Evolutionary conservation across 345 rosid species (phyloP), one percentile per base, ranked within the genome.

Genomic region (Hibiscus tridactylites): DNA sequence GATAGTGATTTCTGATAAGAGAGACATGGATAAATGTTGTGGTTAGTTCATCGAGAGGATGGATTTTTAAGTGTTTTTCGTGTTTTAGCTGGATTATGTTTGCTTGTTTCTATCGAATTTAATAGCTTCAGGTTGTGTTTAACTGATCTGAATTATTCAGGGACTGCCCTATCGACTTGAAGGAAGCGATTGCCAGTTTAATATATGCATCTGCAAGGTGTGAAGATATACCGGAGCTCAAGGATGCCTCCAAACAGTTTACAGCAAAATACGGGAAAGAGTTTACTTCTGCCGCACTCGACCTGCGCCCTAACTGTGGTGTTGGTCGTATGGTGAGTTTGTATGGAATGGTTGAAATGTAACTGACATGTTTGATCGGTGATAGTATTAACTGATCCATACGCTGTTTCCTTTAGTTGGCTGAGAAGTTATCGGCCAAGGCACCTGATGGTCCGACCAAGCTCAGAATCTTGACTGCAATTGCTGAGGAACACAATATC

Each of bases 231-330:
- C 81, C 86, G 0, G 99, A 95, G 71, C 85, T 95, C 50, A 73
- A 81, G 71, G 96, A 95, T 78, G 79, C 80, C 31, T 85, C 83
- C 61, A 92, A 90, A 82, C 90, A 85, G 26, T 84, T 95, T 72
- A 70, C 86, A 0, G 85, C 93, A 29, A 95, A 95, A 82, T 95
- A 90, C 82, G 99, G 99, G 42, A 95, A 92, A 77, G 98, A 90
- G 52, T 95, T 90, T 73, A 84, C 82, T 47, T 67, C 90, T 64
- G 89, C 91, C 28, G 93, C 99, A n/a, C 78, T 83, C 84, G 92
- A 84, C 68, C 72, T 95, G 72, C 96, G 86, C 49, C 92, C 94
- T 19, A 85, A 86, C 74, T 85, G 97, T 82, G 97, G 99, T 69
- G 98, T 90, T 35, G 81, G 90, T 76, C 98, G 97, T 49, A 59